Base-by-base conservation (phyloP, 2,329 filamentous ascomycete genomes). In the Calonectria henricotiae region DNA sequence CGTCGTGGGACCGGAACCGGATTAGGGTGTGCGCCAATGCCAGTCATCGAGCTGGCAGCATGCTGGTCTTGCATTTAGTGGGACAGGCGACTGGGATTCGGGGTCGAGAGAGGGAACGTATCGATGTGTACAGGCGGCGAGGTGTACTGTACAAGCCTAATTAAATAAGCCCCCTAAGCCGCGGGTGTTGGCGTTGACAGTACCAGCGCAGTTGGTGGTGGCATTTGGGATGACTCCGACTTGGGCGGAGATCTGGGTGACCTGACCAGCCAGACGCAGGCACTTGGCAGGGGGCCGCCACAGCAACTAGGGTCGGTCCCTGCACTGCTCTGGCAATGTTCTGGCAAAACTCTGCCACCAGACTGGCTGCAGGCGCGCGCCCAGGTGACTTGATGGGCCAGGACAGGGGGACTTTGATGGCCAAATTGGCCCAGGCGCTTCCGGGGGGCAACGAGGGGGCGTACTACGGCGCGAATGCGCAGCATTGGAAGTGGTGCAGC, bases 11-110 rank as follows among this genome's bases (percentile, higher is more conserved):
- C 75, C 71, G 76, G 72, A 76, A 71, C 72, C 62, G 70, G 76
- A 71, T 70, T 78, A 78, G 76, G 73, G 69, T 71, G 64, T 62
- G 74, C 76, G 75, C 73, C 74, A 77, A 78, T 78, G 76, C 76
- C 76, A 78, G 76, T 78, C 76, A 78, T 78, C 71, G 70, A 67
- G 63, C 74, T 78, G 73, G 75, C 76, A 78, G 69, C 66, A 71
- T 60, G 55, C 67, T 69, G 67, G 67, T 65, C 67, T 64, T 69
- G 67, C 67, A 65, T 69, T 63, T 69, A 63, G 67, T 69, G 67
- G 67, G 62, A 63, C 67, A 37, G 65, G 62, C 41, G 67, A 69
- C 61, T 58, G 54, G 55, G 55, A 61, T 61, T 61, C 27, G 55
- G 55, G 55, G 39, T 41, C 44, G 55, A 43, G 55, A 61, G 39